Conservation (phyloP, 1,139 yeast genomes). For the Kodamaea alishanica region DNA sequence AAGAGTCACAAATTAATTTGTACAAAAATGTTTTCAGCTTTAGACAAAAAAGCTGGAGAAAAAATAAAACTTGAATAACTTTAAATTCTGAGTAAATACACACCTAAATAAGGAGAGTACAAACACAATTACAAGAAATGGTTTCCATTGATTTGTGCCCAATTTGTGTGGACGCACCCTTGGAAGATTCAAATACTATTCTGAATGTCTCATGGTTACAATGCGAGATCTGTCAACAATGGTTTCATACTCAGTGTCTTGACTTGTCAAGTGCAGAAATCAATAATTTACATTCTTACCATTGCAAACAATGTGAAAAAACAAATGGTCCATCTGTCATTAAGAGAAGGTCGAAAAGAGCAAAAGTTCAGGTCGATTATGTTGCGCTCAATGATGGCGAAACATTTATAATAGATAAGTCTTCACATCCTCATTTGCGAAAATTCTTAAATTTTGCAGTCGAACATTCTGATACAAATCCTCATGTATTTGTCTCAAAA, state of each 20-base stretch:
- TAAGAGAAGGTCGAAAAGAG: slow-evolving; percentile 56
- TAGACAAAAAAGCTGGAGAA: too few relatives aligned
- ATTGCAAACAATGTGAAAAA: slow-evolving; percentile 49
- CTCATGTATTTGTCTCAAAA: not conserved
- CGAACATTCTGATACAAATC: slow-evolving; percentile 7
- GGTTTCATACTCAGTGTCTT: slow-evolving; percentile 62
- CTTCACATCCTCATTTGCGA: slow-evolving; percentile 60
- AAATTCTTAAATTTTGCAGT: slow-evolving; percentile 26
- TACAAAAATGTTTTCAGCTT: too few relatives aligned
- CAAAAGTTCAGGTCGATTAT: slow-evolving; percentile 60
- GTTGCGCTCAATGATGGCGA: slow-evolving; percentile 79
- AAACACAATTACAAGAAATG: too few relatives aligned
- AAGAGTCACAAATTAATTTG: not conserved
- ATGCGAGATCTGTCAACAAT: slow-evolving; percentile 56
- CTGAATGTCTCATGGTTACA: slow-evolving; percentile 49
- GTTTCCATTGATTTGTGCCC: slow-evolving; percentile 20
- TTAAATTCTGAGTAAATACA: too few relatives aligned
- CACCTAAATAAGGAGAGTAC: too few relatives aligned
- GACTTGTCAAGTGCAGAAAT: slow-evolving; percentile 34
- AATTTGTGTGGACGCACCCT: slow-evolving; percentile 17
- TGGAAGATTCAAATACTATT: slow-evolving; percentile 14
- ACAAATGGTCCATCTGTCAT: slow-evolving; percentile 51
- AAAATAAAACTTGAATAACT: too few relatives aligned
- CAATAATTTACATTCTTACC: slow-evolving; percentile 45
- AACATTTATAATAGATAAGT: slow-evolving; percentile 51